Percentiles rank a stretch among this genome's conserved stretches.
phyloP scores from a whole-genome alignment of 305 asterid genomes.

The Solanum chacoense region DNA sequence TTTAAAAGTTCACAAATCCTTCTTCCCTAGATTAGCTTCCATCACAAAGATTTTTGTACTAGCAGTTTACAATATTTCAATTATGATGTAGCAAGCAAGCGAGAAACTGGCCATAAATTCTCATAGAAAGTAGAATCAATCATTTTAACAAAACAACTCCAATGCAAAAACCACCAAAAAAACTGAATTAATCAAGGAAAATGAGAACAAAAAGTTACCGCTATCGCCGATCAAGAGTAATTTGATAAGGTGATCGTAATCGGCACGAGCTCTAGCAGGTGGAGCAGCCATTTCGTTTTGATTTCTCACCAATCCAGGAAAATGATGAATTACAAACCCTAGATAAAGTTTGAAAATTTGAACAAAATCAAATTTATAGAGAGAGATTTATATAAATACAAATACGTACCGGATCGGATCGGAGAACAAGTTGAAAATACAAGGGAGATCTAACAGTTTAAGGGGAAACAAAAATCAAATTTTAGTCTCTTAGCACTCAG shows the following conservation, averaged over 20 bases:
- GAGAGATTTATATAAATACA: background rate
- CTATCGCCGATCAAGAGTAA: constrained; percentile 90
- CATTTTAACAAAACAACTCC: background rate
- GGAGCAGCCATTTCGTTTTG: constrained; percentile 68
- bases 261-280: constrained; percentile 97
- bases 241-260: constrained; percentile 83
- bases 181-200: background rate
- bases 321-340: constrained; percentile 7
- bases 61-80: background rate
- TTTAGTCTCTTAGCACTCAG: background rate
- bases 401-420: constrained; percentile 14
- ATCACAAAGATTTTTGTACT: background rate
- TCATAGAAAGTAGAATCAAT: background rate
- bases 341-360: background rate
- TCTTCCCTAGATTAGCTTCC: background rate
- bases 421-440: background rate
- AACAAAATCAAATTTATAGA: background rate
- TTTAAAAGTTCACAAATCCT: background rate
- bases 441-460: constrained; percentile 33
- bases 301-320: constrained; percentile 8
- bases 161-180: background rate
- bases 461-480: constrained; percentile 33
- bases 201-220: constrained; percentile 27
- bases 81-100: background rate
- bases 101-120: background rate